Base-by-base conservation (phyloP, 2,329 filamentous ascomycete genomes). In the Beauveria brongniartii region DNA sequence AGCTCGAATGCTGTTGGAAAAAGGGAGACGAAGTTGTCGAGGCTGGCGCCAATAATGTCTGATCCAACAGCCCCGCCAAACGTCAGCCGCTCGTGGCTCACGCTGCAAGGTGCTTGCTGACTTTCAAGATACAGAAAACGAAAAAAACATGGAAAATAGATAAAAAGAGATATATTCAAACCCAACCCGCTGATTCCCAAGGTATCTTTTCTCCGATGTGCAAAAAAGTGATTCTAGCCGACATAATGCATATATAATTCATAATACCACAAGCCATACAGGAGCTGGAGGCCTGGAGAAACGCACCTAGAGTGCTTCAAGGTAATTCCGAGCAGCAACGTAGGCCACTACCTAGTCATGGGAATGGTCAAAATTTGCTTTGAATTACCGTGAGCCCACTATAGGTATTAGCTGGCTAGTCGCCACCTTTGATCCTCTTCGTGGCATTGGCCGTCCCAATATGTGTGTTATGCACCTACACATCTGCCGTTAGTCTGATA, bases 401-500 rank as follows among this genome's bases (percentile, higher is more conserved):
- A 6, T 16, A 37, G 34, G 5, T 6, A 37, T 5, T 37, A 37
- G 14, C 26, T 37, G 46, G 20, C 51, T 67, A 73, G 57, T 76
- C 73, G 34, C 66, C 64, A 40, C 67, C 75, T 67, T 74, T 78
- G 63, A 83, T 76, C 73, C 85, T 89, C 66, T 85, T 86, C 57
- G 85, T 86, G 63, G 86, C 85, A 78, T 89, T 95, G 47, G 92
- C 92, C 0, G 91, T 93, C 63, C 92, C 92, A 68, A 96, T 95
- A 67, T 96, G 91, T 28, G 92, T 96, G 71, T 95, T 95, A 76
- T 91, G 86, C 64, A 92, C 87, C 83, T 89, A 54, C 12, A 22
- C 5, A 37, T 37, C 5, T 37, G 12, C 20, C 46, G 61, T 66
- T 55, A 67, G 62, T 63, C 63, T 34, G 18, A 26, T 26, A 16